Percentiles rank a stretch among this genome's conserved stretches.
phyloP scores from a whole-genome alignment of 306 rosid species.

The Cucumis sativus region DNA sequence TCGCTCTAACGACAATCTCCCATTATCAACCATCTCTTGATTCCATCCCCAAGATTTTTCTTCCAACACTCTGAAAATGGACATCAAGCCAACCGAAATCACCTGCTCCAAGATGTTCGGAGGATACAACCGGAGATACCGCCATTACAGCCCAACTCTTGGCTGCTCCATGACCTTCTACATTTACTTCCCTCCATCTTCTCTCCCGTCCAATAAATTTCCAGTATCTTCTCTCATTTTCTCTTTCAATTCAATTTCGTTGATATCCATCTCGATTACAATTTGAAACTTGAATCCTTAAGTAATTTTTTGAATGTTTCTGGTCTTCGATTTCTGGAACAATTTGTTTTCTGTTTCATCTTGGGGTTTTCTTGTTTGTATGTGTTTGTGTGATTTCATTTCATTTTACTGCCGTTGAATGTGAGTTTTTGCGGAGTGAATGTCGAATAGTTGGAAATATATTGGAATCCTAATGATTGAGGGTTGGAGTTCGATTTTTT shows the following conservation, averaged over 20 bases:
- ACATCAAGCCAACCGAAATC: slow-evolving; percentile 43
- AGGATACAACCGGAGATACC: slow-evolving; percentile 76
- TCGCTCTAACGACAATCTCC: not conserved
- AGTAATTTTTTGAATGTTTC: not conserved
- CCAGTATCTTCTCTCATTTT: slow-evolving; percentile 36
- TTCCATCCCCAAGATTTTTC: not conserved
- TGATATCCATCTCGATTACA: not conserved
- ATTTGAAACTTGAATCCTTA: not conserved
- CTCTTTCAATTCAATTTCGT: not conserved
- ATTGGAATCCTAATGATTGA: not conserved
- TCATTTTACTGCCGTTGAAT: not conserved
- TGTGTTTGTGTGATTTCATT: not conserved
- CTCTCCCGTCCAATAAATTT: slow-evolving; percentile 44
- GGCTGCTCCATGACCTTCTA: slow-evolving; percentile 89
- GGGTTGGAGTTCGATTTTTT: not conserved
- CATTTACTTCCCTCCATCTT: slow-evolving; percentile 73
- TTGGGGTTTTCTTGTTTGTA: not conserved
- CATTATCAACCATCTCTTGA: not conserved
- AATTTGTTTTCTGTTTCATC: not conserved
- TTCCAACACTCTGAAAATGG: slow-evolving; percentile 17
- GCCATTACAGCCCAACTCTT: slow-evolving; percentile 72
- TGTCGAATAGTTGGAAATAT: not conserved
- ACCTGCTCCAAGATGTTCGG: slow-evolving; percentile 72
- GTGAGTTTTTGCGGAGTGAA: not conserved
- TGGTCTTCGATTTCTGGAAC: not conserved